These are phyloP conservation scores for Cicer arietinum DNA, from an alignment of 306 rosid species.

Conservation along the genomic window DNA sequence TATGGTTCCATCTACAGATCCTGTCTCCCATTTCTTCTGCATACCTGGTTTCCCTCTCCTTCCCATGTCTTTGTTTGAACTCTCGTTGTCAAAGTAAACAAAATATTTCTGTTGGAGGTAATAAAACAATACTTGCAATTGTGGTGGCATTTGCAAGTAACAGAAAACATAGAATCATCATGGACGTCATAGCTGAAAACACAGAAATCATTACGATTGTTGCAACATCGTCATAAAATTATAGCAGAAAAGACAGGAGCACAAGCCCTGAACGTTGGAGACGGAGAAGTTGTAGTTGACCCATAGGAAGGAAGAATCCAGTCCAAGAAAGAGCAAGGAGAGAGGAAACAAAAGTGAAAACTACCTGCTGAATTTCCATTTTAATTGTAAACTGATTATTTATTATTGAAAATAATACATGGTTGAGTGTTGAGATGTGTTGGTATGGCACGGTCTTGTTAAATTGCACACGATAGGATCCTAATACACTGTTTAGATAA, in stretches of 20 bases:
- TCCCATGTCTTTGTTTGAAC: conserved; percentile 10
- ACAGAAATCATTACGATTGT: conserved; percentile 5
- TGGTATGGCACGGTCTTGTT: background rate
- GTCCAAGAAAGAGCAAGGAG: background rate
- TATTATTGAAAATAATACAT: background rate
- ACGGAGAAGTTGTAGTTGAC: conserved; percentile 51
- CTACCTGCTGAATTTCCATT: background rate
- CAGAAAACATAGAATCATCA: background rate
- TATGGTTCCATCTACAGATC: conserved; percentile 8
- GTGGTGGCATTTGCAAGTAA: conserved; percentile 14
- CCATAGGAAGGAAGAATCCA: conserved; percentile 43
- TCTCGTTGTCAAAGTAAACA: conserved; percentile 6
- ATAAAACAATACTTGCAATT: background rate
- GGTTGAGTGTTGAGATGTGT: conserved; percentile 15
- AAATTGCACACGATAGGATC: background rate
- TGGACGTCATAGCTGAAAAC: background rate
- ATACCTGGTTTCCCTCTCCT: background rate
- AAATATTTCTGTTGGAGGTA: background rate
- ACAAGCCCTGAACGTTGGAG: conserved; percentile 58
- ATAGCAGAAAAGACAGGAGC: conserved; percentile 57
- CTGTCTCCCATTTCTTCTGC: background rate
- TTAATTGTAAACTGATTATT: background rate
- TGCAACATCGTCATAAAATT: conserved; percentile 47
- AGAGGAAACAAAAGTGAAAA: conserved; percentile 14
- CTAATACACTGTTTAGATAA: conserved; percentile 5